Evolutionary conservation across 2,329 filamentous ascomycete genomes (phyloP).

Genomic region (Aspergillus ochraceus): DNA sequence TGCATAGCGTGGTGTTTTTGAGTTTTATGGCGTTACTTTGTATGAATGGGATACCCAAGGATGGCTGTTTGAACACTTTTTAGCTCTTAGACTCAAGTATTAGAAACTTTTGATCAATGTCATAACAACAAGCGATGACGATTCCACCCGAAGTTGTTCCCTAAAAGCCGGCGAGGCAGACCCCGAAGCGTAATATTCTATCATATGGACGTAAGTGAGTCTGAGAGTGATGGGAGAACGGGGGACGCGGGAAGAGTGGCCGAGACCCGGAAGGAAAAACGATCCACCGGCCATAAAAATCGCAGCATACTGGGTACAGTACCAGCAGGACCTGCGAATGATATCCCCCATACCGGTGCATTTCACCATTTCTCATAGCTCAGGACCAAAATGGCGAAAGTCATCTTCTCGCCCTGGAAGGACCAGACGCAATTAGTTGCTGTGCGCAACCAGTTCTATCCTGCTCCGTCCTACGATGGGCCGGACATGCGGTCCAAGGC

Average conservation of each 20-base stretch:
- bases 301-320: conserved; percentile 1
- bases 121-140: conserved; percentile 3
- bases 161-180: not conserved
- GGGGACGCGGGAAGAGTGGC: not conserved
- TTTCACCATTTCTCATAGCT: not conserved
- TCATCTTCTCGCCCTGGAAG: conserved; percentile 46
- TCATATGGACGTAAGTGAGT: not conserved
- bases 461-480: conserved; percentile 29
- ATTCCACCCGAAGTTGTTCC: not conserved
- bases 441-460: conserved; percentile 43
- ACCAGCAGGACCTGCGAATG: not conserved
- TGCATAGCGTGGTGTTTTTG: conserved; percentile 38
- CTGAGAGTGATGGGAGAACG: not conserved
- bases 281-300: conserved; percentile 21
- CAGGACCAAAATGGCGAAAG: conserved; percentile 35
- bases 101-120: conserved; percentile 12
- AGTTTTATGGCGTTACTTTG: conserved; percentile 23
- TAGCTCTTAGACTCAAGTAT: conserved; percentile 9
- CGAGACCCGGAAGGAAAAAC: conserved; percentile 17
- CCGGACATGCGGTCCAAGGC: conserved; percentile 40
- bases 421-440: conserved; percentile 36
- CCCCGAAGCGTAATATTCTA: not conserved
- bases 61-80: conserved; percentile 17
- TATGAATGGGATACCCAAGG: conserved; percentile 28
- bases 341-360: not conserved